phyloP scores from a whole-genome alignment of 2,329 filamentous ascomycete genomes.

The Aspergillus floridensis region DNA sequence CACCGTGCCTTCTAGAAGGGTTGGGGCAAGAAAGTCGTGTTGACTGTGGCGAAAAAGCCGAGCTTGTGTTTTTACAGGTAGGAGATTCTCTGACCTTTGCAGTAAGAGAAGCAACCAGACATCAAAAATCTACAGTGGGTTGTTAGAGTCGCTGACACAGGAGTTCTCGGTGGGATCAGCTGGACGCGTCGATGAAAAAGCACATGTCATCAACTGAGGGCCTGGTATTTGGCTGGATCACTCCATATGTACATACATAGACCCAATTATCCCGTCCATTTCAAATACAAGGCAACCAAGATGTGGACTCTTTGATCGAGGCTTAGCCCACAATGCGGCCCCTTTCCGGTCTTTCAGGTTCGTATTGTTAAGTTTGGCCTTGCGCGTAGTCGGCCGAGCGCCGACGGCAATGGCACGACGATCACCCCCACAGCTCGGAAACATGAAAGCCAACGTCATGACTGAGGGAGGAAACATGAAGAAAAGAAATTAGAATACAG shows the following conservation, averaged over 20 bases:
- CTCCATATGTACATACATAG: not conserved
- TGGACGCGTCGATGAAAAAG: not conserved
- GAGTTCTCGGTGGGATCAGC: too few species aligned
- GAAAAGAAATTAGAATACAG: conserved; percentile 2
- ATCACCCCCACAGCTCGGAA: not conserved
- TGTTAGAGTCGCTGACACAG: too few species aligned
- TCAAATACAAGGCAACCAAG: not conserved
- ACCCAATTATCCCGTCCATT: not conserved
- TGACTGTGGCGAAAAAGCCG: too few species aligned
- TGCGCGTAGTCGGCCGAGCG: not conserved
- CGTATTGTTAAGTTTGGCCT: not conserved
- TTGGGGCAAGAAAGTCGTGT: too few species aligned
- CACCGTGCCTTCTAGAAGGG: too few species aligned
- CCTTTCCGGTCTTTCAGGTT: not conserved
- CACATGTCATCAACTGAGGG: not conserved
- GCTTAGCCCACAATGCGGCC: not conserved
- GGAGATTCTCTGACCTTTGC: too few species aligned
- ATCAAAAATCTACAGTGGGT: too few species aligned
- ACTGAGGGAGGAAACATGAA: not conserved
- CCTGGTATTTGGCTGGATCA: not conserved
- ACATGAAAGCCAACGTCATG: not conserved
- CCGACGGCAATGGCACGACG: not conserved
- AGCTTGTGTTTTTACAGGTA: too few species aligned
- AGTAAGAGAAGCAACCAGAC: too few species aligned
- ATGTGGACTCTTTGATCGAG: not conserved